Evolutionary conservation across 2,329 filamentous ascomycete genomes (phyloP).

Genomic region (Penicillium oxalicum): DNA sequence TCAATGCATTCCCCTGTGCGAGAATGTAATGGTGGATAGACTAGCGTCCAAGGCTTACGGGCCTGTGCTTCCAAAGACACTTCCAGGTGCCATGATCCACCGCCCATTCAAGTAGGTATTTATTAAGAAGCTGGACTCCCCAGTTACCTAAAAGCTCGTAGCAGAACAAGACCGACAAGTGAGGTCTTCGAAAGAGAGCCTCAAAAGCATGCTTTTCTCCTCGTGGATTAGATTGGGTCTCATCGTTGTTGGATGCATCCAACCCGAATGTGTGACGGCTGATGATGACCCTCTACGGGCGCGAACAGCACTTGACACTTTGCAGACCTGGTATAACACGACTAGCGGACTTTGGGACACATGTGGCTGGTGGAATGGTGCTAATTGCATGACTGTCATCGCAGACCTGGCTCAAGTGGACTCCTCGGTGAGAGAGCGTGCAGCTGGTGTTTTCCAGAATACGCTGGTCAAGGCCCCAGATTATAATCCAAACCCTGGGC

Average conservation of each 20-base stretch:
- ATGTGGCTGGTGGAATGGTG: conserved; percentile 68
- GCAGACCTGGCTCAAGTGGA: conserved; percentile 47
- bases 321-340: conserved; percentile 59
- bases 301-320: conserved; percentile 32
- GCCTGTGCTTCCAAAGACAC: no score
- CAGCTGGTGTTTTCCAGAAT: conserved; percentile 40
- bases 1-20: not conserved
- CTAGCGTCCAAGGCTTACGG: no score
- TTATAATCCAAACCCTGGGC: conserved; percentile 11
- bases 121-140: no score
- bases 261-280: conserved; percentile 1
- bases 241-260: not conserved
- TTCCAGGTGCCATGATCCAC: no score
- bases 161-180: no score
- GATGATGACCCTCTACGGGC: conserved; percentile 13
- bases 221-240: no score
- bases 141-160: no score
- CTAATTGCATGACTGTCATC: conserved; percentile 59
- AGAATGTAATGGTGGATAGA: not conserved
- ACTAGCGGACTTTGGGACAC: conserved; percentile 58
- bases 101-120: no score
- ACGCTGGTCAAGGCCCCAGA: conserved; percentile 26
- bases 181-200: no score
- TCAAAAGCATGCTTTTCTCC: not conserved
- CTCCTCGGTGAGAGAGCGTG: conserved; percentile 28